Evolutionary conservation across 257 asterid species (phyloP).

Genomic region (Ligustrum vulgare): DNA sequence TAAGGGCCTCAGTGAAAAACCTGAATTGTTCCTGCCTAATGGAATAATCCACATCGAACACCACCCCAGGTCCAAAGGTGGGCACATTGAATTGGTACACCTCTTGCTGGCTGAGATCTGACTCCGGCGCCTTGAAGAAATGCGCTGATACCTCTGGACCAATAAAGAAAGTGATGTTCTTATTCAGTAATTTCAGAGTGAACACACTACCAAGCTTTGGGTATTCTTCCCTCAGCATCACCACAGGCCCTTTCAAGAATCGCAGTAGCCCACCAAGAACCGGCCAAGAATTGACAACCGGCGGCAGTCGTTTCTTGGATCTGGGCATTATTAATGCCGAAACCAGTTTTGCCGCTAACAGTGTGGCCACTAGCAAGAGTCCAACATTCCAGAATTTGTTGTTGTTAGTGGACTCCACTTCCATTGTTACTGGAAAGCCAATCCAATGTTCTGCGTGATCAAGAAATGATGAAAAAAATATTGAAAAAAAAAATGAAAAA

Average conservation of each 20-base stretch:
- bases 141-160: conserved; percentile 58
- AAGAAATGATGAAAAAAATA: not conserved
- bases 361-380: conserved; percentile 35
- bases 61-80: conserved; percentile 59
- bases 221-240: conserved; percentile 46
- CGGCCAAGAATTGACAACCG: conserved; percentile 31
- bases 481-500: not conserved
- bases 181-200: conserved; percentile 36
- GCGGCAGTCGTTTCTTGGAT: conserved; percentile 44
- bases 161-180: conserved; percentile 46
- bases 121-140: conserved; percentile 52
- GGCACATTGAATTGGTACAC: conserved; percentile 58
- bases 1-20: conserved; percentile 53
- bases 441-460: not conserved
- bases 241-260: conserved; percentile 46
- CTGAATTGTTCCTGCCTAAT: conserved; percentile 55
- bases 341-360: conserved; percentile 33
- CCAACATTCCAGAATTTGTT: conserved; percentile 38
- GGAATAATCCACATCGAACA: conserved; percentile 52
- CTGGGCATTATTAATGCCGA: conserved; percentile 34
- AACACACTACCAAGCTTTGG: conserved; percentile 50
- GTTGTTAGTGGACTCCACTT: not conserved
- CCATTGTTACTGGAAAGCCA: conserved; percentile 20
- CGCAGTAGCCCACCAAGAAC: conserved; percentile 37
- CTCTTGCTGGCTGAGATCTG: conserved; percentile 57